Conservation (phyloP, 2,329 filamentous ascomycete species). For the Fusarium sp. region DNA sequence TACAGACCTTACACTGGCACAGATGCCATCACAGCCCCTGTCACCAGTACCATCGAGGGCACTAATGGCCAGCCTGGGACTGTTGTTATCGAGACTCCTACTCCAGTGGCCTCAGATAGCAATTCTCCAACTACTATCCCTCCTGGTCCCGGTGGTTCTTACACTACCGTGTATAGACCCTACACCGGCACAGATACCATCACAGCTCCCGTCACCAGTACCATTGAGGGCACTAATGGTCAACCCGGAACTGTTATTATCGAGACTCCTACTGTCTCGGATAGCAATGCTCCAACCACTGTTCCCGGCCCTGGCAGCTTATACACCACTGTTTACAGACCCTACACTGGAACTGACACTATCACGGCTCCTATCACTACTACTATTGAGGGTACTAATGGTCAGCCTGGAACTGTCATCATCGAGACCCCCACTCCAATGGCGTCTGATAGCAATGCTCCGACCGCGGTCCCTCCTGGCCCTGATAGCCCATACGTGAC, state of each 20-base stretch:
- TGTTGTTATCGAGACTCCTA: background rate
- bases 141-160: background rate
- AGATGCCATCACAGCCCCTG: background rate
- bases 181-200: background rate
- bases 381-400: background rate
- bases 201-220: background rate
- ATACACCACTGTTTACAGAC: background rate
- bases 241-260: background rate
- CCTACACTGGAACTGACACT: background rate
- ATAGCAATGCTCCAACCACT: background rate
- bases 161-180: background rate
- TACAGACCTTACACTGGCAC: background rate
- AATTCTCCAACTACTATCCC: background rate
- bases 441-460: no score
- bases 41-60: background rate
- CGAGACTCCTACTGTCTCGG: background rate
- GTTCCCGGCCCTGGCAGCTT: background rate
- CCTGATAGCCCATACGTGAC: slow-evolving; percentile 4
- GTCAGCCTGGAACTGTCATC: background rate
- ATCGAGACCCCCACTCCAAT: background rate
- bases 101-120: background rate
- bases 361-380: background rate
- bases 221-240: background rate
- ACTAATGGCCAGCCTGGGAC: background rate
- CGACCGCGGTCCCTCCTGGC: background rate